phyloP scores from a whole-genome alignment of 306 rosid genomes.

The Lablab purpureus region DNA sequence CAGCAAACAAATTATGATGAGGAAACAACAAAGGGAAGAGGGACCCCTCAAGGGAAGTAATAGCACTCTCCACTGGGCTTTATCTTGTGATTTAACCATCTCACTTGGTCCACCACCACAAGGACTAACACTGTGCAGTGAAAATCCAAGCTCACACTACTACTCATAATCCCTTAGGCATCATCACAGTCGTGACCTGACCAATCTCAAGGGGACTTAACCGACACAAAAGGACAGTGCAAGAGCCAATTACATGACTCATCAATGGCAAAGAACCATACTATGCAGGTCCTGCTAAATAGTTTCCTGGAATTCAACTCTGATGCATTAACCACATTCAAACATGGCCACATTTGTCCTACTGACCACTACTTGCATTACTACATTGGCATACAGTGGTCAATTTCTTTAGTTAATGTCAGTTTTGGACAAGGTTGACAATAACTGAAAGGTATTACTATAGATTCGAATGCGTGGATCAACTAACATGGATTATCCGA shows the following conservation, averaged over 20 bases:
- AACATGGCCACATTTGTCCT: conserved; percentile 37
- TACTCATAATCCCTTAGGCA: conserved; percentile 6
- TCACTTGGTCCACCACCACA: conserved; percentile 55
- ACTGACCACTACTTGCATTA: not conserved
- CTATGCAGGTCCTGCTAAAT: conserved; percentile 32
- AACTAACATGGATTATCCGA: not conserved
- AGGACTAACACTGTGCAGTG: conserved; percentile 36
- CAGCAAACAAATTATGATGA: not conserved
- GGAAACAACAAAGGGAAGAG: conserved; percentile 25
- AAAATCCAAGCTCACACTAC: conserved; percentile 34
- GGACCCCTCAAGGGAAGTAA: conserved; percentile 14
- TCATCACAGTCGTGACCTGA: conserved; percentile 35
- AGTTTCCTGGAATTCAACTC: conserved; percentile 49
- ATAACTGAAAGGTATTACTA: not conserved
- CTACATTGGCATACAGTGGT: conserved; percentile 8
- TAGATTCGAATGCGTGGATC: too few species aligned
- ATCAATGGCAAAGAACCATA: conserved; percentile 22
- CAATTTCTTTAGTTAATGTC: conserved; percentile 32
- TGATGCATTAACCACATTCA: conserved; percentile 40
- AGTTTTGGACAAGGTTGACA: conserved; percentile 17
- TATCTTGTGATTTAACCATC: conserved; percentile 27
- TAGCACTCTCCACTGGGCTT: conserved; percentile 37
- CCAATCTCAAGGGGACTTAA: conserved; percentile 35
- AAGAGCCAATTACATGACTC: conserved; percentile 19
- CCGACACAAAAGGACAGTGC: conserved; percentile 39